These are phyloP conservation scores for Claviceps sp. DNA, from an alignment of 2,329 filamentous ascomycete genomes.

Conservation along the genomic window DNA sequence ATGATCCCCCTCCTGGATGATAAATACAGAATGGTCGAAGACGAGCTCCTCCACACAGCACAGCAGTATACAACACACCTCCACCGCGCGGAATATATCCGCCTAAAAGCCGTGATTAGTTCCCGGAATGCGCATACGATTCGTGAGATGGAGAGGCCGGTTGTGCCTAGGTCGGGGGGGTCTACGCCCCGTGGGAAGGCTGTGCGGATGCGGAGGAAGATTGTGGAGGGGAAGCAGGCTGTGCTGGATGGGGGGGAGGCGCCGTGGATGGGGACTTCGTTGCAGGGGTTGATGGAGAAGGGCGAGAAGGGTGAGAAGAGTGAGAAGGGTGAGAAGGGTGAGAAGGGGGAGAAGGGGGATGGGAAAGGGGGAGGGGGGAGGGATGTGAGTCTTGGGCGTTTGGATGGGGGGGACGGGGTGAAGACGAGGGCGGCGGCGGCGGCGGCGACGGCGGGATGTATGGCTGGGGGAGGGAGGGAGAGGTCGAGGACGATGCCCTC, in stretches of 20 bases:
- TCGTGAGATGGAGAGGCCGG: conserved; percentile 36
- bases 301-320: conserved; percentile 8
- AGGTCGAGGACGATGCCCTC: too few species aligned
- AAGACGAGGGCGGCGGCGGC: not conserved
- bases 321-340: too few species aligned
- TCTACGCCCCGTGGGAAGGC: conserved; percentile 13
- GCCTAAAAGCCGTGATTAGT: conserved; percentile 45
- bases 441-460: conserved; percentile 8
- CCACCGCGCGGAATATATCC: conserved; percentile 63
- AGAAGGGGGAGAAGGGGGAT: conserved; percentile 17
- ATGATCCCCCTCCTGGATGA: conserved; percentile 61
- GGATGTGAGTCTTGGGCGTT: conserved; percentile 5
- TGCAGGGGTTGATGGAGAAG: conserved; percentile 31
- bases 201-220: conserved; percentile 7
- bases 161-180: conserved; percentile 21
- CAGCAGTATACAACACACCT: conserved; percentile 60
- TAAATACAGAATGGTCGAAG: conserved; percentile 69
- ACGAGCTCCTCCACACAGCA: conserved; percentile 58
- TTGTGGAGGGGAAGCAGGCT: conserved; percentile 12
- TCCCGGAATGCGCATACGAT: conserved; percentile 40
- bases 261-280: conserved; percentile 17
- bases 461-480: conserved; percentile 3
- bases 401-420: not conserved
- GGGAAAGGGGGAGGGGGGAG: conserved; percentile 15
- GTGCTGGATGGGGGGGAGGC: conserved; percentile 5